A percentile compares a stretch with the other conserved stretches of the same genome.
Evolutionary conservation across 202 grass and related monocot species (phyloP).

Genomic region (Setaria viridis): DNA sequence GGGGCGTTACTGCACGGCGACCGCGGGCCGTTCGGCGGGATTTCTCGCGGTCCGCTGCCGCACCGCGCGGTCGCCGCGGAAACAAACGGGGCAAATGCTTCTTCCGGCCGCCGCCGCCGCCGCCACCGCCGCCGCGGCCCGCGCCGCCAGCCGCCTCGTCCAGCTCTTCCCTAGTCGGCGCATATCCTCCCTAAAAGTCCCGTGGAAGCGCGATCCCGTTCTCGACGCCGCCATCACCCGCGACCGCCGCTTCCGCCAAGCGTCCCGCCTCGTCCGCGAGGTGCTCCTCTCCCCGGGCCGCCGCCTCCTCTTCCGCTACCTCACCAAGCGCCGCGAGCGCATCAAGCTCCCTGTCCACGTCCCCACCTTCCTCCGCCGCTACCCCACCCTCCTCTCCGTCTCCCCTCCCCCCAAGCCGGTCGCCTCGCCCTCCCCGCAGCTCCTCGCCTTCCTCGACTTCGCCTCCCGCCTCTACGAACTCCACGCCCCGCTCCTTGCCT

Average conservation of each 20-base stretch:
- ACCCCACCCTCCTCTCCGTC: conserved; percentile 83
- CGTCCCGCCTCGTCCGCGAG: conserved; percentile 73
- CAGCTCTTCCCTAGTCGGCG: background rate
- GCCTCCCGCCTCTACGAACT: conserved; percentile 46
- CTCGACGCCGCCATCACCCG: conserved; percentile 66
- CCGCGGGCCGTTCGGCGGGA: no score
- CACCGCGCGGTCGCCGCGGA: no score
- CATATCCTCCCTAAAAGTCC: conserved; percentile 65
- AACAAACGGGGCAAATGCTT: conserved; percentile 30
- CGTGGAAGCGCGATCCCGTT: conserved; percentile 63
- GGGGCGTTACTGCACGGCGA: no score
- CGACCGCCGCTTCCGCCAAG: conserved; percentile 69
- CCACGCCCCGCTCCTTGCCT: conserved; percentile 55
- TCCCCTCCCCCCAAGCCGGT: conserved; percentile 57
- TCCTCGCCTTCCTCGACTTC: conserved; percentile 60
- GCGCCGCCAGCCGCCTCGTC: conserved; percentile 3
- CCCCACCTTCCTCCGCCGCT: conserved; percentile 64
- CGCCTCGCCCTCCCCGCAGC: conserved; percentile 63
- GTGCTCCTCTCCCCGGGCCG: conserved; percentile 67
- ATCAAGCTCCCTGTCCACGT: conserved; percentile 63
- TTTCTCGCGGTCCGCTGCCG: no score
- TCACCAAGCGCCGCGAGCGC: conserved; percentile 71
- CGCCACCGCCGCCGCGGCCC: background rate
- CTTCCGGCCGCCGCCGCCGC: background rate
- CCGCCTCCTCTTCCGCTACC: conserved; percentile 72